phyloP scores from a whole-genome alignment of 1,284 basidiomycete genomes.

The Cystodermella granulosa region DNA sequence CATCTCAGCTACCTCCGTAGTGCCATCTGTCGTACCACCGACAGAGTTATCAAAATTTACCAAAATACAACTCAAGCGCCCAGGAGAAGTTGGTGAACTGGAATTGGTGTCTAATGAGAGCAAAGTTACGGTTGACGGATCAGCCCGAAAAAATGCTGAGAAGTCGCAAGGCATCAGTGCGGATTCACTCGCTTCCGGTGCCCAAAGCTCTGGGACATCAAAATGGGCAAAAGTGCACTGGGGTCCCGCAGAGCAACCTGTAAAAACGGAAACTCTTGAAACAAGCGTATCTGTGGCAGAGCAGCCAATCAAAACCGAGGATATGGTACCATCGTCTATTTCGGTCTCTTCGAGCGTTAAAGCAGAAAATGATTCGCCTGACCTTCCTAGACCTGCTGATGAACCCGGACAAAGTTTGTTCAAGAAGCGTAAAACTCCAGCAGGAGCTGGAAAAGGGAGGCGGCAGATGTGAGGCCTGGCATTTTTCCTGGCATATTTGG shows the following conservation, averaged over 20 bases:
- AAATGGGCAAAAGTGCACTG: conserved; percentile 36
- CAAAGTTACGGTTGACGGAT: too few species aligned
- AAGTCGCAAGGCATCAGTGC: conserved; percentile 2
- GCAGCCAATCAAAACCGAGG: background rate
- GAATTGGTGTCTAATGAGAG: too few species aligned
- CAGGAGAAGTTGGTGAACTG: conserved; percentile 16
- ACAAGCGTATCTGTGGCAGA: background rate
- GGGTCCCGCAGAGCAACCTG: conserved; percentile 24
- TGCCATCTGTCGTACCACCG: conserved; percentile 5
- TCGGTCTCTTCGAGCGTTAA: background rate
- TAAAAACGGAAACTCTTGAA: conserved; percentile 12
- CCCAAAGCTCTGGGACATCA: conserved; percentile 10
- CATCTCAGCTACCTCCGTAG: conserved; percentile 8
- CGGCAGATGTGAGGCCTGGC: conserved; percentile 16
- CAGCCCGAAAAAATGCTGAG: conserved; percentile 8
- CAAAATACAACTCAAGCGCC: conserved; percentile 32
- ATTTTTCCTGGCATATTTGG: too few species aligned
- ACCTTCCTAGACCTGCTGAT: conserved; percentile 7
- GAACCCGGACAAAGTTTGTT: conserved; percentile 26
- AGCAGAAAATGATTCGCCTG: conserved; percentile 10
- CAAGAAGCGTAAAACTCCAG: conserved; percentile 39
- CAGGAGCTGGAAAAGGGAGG: conserved; percentile 30
- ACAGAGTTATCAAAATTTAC: conserved; percentile 31
- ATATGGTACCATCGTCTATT: conserved; percentile 11
- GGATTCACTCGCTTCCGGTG: conserved; percentile 6